Evolutionary conservation across 371 early-diverging fungal species (phyloP).

Genomic region (Mortierella sp.): DNA sequence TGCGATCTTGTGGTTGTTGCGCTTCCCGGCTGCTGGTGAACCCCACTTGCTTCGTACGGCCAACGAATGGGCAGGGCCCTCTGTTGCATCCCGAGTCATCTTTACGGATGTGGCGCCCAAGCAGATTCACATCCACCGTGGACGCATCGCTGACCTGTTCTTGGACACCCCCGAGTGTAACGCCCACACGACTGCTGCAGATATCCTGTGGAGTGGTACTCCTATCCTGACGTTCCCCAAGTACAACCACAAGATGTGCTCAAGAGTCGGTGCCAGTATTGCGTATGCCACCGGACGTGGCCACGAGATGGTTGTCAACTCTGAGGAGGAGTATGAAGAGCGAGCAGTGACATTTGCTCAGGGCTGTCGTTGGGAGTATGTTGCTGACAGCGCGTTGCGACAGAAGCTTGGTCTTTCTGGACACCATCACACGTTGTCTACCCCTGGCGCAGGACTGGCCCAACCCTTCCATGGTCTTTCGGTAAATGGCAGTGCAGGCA

Average conservation of each 20-base stretch:
- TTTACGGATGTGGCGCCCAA: conserved; percentile 94
- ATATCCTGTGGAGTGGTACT: conserved; percentile 95
- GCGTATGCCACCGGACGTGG: conserved; percentile 90
- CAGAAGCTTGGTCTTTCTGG: conserved; percentile 27
- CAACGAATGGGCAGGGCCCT: conserved; percentile 80
- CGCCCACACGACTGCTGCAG: conserved; percentile 95
- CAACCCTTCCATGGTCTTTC: conserved; percentile 19
- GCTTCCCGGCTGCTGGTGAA: conserved; percentile 93
- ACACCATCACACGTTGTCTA: conserved; percentile 10
- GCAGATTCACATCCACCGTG: conserved; percentile 93
- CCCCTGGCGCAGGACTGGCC: not conserved
- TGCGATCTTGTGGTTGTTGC: conserved; percentile 89
- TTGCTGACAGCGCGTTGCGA: conserved; percentile 40
- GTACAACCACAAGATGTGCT: conserved; percentile 92
- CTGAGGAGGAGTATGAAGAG: conserved; percentile 85
- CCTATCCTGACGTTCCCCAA: conserved; percentile 94
- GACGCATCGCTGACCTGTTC: conserved; percentile 93
- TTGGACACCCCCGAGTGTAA: conserved; percentile 96
- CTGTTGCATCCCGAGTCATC: conserved; percentile 86
- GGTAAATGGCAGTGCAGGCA: not conserved
- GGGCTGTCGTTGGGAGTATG: conserved; percentile 67
- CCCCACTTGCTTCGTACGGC: conserved; percentile 81
- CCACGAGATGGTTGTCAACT: conserved; percentile 83
- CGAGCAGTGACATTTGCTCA: conserved; percentile 79
- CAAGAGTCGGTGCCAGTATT: conserved; percentile 91